These are phyloP conservation scores for Polychaeton citri DNA, from an alignment of 2,329 filamentous ascomycete species.

Conservation along the genomic window DNA sequence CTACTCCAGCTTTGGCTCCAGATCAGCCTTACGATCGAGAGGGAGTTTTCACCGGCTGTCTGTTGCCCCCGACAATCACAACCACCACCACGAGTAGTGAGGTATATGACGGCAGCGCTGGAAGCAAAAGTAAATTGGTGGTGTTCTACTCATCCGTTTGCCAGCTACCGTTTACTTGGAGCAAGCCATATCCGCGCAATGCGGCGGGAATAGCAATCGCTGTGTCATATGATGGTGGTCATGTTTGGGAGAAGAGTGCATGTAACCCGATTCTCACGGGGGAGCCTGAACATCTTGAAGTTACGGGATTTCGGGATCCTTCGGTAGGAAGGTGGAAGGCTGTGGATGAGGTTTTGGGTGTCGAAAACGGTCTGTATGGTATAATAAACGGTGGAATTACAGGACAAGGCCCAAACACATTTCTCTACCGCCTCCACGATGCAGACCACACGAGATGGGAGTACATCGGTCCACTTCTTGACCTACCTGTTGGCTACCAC, in stretches of 20 bases:
- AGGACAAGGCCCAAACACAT: conserved; percentile 29
- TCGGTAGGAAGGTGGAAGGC: conserved; percentile 21
- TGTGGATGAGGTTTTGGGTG: conserved; percentile 9
- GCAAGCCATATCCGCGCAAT: conserved; percentile 22
- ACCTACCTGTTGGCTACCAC: conserved; percentile 26
- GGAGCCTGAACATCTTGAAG: conserved; percentile 20
- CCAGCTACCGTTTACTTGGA: conserved; percentile 27
- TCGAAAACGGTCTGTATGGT: conserved; percentile 26
- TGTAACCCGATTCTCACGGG: conserved; percentile 27
- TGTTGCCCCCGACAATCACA: conserved; percentile 18
- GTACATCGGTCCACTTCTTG: conserved; percentile 31
- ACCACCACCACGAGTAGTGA: too few relatives aligned
- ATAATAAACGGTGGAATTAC: conserved; percentile 36
- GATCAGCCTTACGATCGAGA: conserved; percentile 23
- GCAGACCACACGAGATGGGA: conserved; percentile 30
- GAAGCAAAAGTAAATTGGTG: too few relatives aligned
- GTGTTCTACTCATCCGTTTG: conserved; percentile 29
- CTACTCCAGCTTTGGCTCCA: conserved; percentile 23
- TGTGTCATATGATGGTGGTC: conserved; percentile 24
- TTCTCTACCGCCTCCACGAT: conserved; percentile 32
- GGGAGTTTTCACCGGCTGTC: conserved; percentile 31
- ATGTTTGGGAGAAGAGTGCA: conserved; percentile 22
- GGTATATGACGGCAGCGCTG: too few relatives aligned
- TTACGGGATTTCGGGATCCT: conserved; percentile 32
- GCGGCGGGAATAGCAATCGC: conserved; percentile 27